Evolutionary conservation across 2,329 filamentous ascomycete species (phyloP).

Genomic region (Xylariaceae sp.): DNA sequence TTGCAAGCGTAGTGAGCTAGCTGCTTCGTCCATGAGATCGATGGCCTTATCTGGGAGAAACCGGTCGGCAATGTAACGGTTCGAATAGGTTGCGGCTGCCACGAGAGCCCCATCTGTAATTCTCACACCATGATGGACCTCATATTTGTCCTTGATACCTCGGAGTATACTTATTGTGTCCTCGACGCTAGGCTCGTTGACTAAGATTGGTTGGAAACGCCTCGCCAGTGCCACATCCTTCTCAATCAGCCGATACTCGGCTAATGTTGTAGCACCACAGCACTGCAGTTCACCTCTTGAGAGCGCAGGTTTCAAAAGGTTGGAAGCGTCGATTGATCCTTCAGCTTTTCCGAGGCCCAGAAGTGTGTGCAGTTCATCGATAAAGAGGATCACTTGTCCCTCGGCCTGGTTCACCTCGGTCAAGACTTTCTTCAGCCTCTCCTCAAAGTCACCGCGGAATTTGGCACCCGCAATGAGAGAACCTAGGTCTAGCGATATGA

Average conservation of each 20-base stretch:
- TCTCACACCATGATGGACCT: constrained; percentile 93
- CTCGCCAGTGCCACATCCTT: constrained; percentile 93
- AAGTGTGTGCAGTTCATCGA: constrained; percentile 91
- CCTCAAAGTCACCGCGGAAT: constrained; percentile 95
- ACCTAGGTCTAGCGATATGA: constrained; percentile 86
- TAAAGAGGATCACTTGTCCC: constrained; percentile 90
- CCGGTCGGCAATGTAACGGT: constrained; percentile 94
- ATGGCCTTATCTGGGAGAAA: constrained; percentile 98
- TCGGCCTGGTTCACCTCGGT: constrained; percentile 90
- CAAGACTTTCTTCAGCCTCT: constrained; percentile 86
- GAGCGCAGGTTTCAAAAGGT: constrained; percentile 91
- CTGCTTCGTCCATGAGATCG: constrained; percentile 94
- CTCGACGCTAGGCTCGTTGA: constrained; percentile 88
- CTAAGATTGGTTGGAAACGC: constrained; percentile 90
- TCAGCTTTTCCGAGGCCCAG: constrained; percentile 93
- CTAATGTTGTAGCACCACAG: constrained; percentile 91
- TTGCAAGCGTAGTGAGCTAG: constrained; percentile 85
- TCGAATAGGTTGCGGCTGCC: constrained; percentile 88
- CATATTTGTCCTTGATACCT: constrained; percentile 97
- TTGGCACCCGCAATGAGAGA: constrained; percentile 95
- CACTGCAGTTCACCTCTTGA: constrained; percentile 92
- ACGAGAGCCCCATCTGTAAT: constrained; percentile 93
- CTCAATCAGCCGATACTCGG: constrained; percentile 91
- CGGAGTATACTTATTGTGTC: constrained; percentile 95
- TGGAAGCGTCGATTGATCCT: constrained; percentile 95